Evolutionary conservation across 352 stramenopile genomes (phyloP), one percentile per base, ranked within the genome.

Genomic region (Globisporangium solare): DNA sequence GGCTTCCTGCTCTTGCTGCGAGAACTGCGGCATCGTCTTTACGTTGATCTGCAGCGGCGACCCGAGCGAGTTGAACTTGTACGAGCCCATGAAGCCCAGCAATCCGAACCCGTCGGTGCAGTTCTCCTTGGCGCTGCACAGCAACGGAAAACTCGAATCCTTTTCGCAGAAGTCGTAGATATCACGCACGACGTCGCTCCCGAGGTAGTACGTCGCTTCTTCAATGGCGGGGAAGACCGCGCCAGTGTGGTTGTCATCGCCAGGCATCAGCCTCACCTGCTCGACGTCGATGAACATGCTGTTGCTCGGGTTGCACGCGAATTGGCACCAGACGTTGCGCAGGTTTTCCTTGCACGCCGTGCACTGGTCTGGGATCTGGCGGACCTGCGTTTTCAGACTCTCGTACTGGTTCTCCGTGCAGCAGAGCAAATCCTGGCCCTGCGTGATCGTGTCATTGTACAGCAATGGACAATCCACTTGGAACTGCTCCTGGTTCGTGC

Each of bases 351-450:
- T 86, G 60, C 81, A 93, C 12, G 79, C 70, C 18, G 79, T 71
- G 58, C 83, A 92, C 22, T 80, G 64, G 6, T 71, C 77, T 2
- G 67, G 67, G 37, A 92, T 67, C 66, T 83, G 54, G n/a, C 73
- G 71, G 35, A 89, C 63, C 48, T 90, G 77, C 11, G 64, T 72
- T 54, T 82, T 76, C 39, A 93, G 60, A 8, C 57, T 68, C 45
- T 72, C 60, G 52, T 89, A 93, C 60, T 93, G 81, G n/a, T 56
- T 68, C 58, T 93, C 81, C 0, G 83, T 92, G 63, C 83, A 93
- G 64, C 83, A 93, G 13, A 93, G 47, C 15, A 82, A 70, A 42
- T 89, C 72, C 40, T 86, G 41, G 18, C 62, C 69, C 45, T 74
- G 61, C 32, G 66, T 64, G 41, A 90, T 66, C 15, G 74, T 86